Percentiles rank a stretch among this genome's conserved stretches.
Evolutionary conservation across 2,329 filamentous ascomycete species (phyloP).

Genomic region (Penicillium fuscoglaucum): DNA sequence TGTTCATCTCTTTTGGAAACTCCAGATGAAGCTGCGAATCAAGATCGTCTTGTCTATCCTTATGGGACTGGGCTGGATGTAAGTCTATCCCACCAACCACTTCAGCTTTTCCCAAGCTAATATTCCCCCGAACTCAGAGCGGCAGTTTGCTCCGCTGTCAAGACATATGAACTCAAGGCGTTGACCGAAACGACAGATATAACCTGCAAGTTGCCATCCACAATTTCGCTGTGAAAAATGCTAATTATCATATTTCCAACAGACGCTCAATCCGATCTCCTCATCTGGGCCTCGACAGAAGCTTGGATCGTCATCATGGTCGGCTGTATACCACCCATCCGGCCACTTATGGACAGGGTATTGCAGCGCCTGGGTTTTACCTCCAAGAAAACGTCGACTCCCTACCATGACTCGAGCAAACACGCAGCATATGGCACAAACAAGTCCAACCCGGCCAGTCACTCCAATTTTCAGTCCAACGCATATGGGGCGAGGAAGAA

Average conservation of each 20-base stretch:
- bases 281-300: constrained; percentile 25
- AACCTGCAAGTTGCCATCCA: constrained; percentile 13
- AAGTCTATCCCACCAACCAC: constrained; percentile 20
- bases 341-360: constrained; percentile 15
- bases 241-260: background rate
- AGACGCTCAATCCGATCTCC: constrained; percentile 17
- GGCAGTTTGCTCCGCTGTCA: constrained; percentile 19
- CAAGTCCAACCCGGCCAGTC: background rate
- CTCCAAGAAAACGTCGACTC: constrained; percentile 5
- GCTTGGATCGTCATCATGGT: constrained; percentile 23
- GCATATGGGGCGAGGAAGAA: background rate
- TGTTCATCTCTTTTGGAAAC: constrained; percentile 24
- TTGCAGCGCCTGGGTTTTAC: constrained; percentile 14
- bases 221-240: background rate
- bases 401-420: background rate
- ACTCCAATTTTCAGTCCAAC: constrained; percentile 1
- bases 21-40: constrained; percentile 22
- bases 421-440: constrained; percentile 4
- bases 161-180: constrained; percentile 20
- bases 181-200: constrained; percentile 16
- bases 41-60: constrained; percentile 23
- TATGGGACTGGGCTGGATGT: constrained; percentile 31
- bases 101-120: background rate
- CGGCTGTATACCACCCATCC: constrained; percentile 22
- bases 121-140: constrained; percentile 9